Evolutionary conservation across 371 early-diverging fungal genomes (phyloP), one percentile per base, ranked within the genome.

Genomic region (Sporodiniella umbellata): DNA sequence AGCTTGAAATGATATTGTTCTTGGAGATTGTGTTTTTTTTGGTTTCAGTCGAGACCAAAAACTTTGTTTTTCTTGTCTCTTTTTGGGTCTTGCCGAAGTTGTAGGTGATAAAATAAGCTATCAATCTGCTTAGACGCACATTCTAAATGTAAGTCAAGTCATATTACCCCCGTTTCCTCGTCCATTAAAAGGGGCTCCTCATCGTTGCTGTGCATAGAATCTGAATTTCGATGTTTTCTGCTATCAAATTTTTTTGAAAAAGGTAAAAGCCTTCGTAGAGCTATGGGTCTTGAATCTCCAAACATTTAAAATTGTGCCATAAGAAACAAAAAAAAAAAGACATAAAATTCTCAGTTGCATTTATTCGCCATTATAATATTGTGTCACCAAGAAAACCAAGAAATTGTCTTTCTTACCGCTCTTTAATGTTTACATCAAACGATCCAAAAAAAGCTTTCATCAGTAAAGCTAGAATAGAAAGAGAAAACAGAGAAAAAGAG

Each of bases 121-220:
- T n/a, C 3, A n/a, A 39, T 23, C 4, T 10, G 17, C 14, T 39
- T 14, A 12, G n/a, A 25, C n/a, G 22, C 22, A 17, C n/a, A 4
- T 15, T 26, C 48, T 8, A 33, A 8, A 35, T 11, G 21, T 23
- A 42, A n/a, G 39, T 25, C 14, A 37, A 12, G 33, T 12, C 19
- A 33, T 14, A 45, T 54, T 58, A 74, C 68, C 33, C 61, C 72
- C 24, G 63, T 47, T 51, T 75, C 76, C 44, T 72, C 68, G 51
- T 75, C 72, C 21, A 40, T 21, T 33, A 75, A 60, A 43, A 74
- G 53, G 3, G 72, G 76, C 45, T 70, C 70, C 43, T 75, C 76
- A 60, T 75, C 76, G 43, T 60, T 65, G 24, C 55, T 53, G 22
- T 69, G 65, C 50, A 68, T 66, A 5, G 69, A 64, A 39, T 75